Percentiles rank a stretch among this genome's conserved stretches.
phyloP scores from a whole-genome alignment of 2,329 filamentous ascomycete species.

The Fusarium brevicatenulatum region DNA sequence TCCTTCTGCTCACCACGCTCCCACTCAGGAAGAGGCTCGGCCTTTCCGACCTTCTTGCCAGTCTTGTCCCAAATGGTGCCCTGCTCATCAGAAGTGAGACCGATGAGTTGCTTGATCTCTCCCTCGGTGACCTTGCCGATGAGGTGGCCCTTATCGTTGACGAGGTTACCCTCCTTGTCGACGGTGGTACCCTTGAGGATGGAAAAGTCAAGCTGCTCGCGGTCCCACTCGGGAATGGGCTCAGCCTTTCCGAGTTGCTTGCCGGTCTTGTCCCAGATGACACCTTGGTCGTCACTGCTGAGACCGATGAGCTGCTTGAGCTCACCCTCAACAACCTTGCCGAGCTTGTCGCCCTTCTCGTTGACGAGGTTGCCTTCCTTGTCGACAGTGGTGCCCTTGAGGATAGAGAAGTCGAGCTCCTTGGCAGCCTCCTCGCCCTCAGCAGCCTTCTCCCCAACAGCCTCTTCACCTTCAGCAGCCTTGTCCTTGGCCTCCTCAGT shows the following conservation, averaged over 20 bases:
- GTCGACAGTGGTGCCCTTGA: constrained; percentile 47
- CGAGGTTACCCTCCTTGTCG: constrained; percentile 68
- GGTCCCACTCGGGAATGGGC: constrained; percentile 66
- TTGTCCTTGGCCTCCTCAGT: not conserved
- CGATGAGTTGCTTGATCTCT: constrained; percentile 69
- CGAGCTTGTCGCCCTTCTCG: constrained; percentile 64
- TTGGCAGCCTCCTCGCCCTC: constrained; percentile 29
- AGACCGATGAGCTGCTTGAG: constrained; percentile 72
- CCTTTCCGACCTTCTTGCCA: constrained; percentile 72
- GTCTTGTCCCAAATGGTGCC: constrained; percentile 71
- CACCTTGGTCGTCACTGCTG: constrained; percentile 73
- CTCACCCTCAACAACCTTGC: constrained; percentile 71
- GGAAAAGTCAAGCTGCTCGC: constrained; percentile 44
- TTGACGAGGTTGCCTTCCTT: constrained; percentile 68
- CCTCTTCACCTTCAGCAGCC: not conserved
- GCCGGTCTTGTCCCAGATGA: constrained; percentile 69
- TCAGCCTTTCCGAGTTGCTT: constrained; percentile 74
- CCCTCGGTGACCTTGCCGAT: constrained; percentile 72
- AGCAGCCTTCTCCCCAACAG: not conserved
- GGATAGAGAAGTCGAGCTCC: constrained; percentile 32
- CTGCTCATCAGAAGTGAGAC: constrained; percentile 72
- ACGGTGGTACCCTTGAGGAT: constrained; percentile 61
- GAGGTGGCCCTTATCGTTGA: constrained; percentile 62
- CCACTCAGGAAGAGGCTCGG: constrained; percentile 69
- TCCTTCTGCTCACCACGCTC: constrained; percentile 56